A percentile compares a stretch with the other conserved stretches of the same genome.
These are phyloP conservation scores for Ensete glaucum DNA, from an alignment of 176 grass and related monocot species.

Conservation along the genomic window DNA sequence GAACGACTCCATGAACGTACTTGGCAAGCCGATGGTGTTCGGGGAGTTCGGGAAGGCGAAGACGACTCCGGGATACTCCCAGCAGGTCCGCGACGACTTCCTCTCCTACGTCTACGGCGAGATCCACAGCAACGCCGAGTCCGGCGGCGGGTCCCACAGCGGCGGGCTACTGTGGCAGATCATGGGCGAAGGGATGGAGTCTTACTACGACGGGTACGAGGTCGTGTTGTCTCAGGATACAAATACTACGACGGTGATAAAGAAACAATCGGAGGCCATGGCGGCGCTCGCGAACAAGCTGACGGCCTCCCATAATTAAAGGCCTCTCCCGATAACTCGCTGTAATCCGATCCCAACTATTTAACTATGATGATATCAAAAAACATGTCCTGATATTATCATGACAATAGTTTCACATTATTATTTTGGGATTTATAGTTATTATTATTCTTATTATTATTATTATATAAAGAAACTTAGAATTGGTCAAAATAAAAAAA, in stretches of 20 bases:
- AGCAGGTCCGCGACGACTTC: slow-evolving; percentile 1
- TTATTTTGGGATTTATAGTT: too few species aligned
- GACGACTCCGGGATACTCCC: slow-evolving; percentile 11
- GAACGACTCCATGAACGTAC: slow-evolving; percentile 4
- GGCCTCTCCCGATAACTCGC: too few species aligned
- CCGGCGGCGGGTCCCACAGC: slow-evolving; percentile 8
- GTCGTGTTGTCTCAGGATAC: slow-evolving; percentile 18
- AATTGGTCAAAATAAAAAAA: too few species aligned
- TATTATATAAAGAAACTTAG: too few species aligned
- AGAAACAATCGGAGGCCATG: slow-evolving; percentile 14
- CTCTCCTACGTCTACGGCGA: neutral
- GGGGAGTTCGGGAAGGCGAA: slow-evolving; percentile 32
- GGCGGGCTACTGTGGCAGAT: slow-evolving; percentile 34
- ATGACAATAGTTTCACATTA: too few species aligned
- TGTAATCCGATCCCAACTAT: too few species aligned
- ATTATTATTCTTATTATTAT: too few species aligned
- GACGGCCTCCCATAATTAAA: neutral
- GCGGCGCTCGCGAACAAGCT: neutral
- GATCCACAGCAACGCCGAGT: slow-evolving; percentile 15
- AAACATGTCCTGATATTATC: too few species aligned
- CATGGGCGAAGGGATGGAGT: slow-evolving; percentile 20
- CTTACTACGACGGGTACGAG: slow-evolving; percentile 24
- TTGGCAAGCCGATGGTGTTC: slow-evolving; percentile 26
- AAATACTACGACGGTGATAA: neutral
- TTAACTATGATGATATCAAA: too few species aligned